Conservation (phyloP, 306 rosid species). For the Prunus kanzakura region DNA sequence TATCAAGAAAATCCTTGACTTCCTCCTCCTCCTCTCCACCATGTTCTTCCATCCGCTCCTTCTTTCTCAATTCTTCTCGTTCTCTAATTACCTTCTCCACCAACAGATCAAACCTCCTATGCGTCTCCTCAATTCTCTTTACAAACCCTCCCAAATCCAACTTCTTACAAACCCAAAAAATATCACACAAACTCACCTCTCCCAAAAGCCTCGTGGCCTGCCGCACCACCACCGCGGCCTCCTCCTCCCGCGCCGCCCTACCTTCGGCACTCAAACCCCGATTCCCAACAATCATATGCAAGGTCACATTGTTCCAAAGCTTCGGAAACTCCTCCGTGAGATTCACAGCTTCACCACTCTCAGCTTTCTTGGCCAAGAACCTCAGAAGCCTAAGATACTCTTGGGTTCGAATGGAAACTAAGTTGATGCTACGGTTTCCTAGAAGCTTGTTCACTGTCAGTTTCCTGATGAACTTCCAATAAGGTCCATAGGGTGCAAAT, state of each 20-base stretch:
- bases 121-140: constrained; percentile 24
- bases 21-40: constrained; percentile 19
- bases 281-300: constrained; percentile 38
- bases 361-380: constrained; percentile 20
- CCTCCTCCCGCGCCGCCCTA: neutral
- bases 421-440: constrained; percentile 23
- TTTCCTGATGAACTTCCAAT: constrained; percentile 42
- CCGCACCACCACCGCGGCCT: constrained; percentile 27
- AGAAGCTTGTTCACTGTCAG: constrained; percentile 36
- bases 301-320: constrained; percentile 36
- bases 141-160: constrained; percentile 30
- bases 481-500: constrained; percentile 30
- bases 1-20: constrained; percentile 42
- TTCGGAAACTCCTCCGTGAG: constrained; percentile 26
- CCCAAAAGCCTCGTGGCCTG: constrained; percentile 35
- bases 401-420: constrained; percentile 7
- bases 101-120: constrained; percentile 24
- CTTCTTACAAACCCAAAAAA: constrained; percentile 26
- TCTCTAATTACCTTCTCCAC: constrained; percentile 37
- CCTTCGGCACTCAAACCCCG: neutral
- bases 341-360: constrained; percentile 25
- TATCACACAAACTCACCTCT: constrained; percentile 28
- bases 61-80: constrained; percentile 24
- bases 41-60: neutral
- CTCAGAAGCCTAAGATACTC: constrained; percentile 13